Base-by-base conservation (phyloP, 352 stramenopile genomes). In the Hyaloperonospora arabidopsidis region DNA sequence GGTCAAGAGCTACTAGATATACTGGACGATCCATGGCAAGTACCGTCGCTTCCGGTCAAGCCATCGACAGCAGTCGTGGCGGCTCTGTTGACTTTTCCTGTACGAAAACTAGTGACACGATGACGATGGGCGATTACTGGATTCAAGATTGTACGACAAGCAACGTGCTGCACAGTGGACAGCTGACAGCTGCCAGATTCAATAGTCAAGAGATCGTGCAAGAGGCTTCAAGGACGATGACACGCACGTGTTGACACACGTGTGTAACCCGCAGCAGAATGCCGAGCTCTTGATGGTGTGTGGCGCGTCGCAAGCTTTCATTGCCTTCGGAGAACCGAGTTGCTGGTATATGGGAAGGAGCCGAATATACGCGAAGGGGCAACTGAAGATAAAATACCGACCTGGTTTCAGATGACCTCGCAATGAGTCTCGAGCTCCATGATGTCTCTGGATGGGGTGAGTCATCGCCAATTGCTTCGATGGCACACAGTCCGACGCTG, bases 281-380 rank as follows among this genome's bases (percentile, higher is more conserved):
- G 41, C 45, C 18, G 49, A 50, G 8, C 12, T 68, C 6, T 61
- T 58, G 3, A 69, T 63, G 49, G 53, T 38, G 10, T 55, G 55
- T 21, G 57, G 36, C 44, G 60, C 64, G 0, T 67, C 63, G 1
- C 41, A 49, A 5, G 32, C 79, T 19, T 40, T 76, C 1, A 67
- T 85, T 29, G 72, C 84, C 56, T 84, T 84, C 51, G 76, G 74
- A 22, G 54, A 70, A 3, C 72, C 74, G 14, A 85, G 70, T 44
- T 58, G 63, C 45, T 80, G 73, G 72, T 39, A 72, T 38, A 18
- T 38, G 25, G 50, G 63, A 79, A 49, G 65, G 70, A 7, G 19
- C 35, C 38, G 77, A 76, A 22, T 56, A 68, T 18, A 18, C 54
- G 36, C 45, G 71, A 13, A 54, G 41, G 18, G 49, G 52, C 2